Percentiles rank a stretch among this genome's conserved stretches.
phyloP scores from a whole-genome alignment of 768 basidiomycete genomes.

The Tulasnella calospora region DNA sequence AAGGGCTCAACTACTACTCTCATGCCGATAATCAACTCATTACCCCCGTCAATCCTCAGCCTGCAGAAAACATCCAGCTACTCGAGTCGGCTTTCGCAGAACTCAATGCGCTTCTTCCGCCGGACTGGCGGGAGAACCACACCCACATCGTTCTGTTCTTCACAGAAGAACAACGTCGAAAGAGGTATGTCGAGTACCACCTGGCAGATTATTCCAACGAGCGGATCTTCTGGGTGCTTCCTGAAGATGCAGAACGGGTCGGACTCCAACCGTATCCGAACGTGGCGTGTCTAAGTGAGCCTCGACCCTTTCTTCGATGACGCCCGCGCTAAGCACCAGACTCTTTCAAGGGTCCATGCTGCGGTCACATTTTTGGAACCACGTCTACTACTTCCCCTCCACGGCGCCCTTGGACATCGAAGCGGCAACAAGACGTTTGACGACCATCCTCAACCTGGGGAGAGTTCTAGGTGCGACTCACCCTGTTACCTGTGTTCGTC shows the following conservation, averaged over 20 bases:
- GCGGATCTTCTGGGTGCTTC: background rate
- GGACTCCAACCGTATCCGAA: background rate
- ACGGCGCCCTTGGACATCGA: background rate
- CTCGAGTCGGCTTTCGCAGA: background rate
- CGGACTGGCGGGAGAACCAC: background rate
- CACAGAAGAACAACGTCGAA: background rate
- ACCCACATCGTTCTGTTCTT: background rate
- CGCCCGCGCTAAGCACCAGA: background rate
- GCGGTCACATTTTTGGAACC: background rate
- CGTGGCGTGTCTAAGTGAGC: background rate
- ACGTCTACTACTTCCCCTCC: background rate
- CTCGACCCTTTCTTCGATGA: background rate
- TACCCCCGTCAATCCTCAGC: background rate
- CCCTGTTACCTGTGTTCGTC: background rate
- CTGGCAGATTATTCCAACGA: background rate
- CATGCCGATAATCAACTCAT: background rate
- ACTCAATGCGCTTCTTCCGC: background rate
- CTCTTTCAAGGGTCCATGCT: background rate
- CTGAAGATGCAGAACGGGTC: background rate
- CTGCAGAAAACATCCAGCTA: background rate
- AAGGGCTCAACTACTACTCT: background rate
- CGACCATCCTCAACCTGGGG: background rate
- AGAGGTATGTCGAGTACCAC: background rate
- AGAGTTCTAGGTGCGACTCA: background rate
- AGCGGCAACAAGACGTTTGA: background rate